Evolutionary conservation across 352 stramenopile species (phyloP), one percentile per base, ranked within the genome.

Genomic region (Globisporangium middletonii): DNA sequence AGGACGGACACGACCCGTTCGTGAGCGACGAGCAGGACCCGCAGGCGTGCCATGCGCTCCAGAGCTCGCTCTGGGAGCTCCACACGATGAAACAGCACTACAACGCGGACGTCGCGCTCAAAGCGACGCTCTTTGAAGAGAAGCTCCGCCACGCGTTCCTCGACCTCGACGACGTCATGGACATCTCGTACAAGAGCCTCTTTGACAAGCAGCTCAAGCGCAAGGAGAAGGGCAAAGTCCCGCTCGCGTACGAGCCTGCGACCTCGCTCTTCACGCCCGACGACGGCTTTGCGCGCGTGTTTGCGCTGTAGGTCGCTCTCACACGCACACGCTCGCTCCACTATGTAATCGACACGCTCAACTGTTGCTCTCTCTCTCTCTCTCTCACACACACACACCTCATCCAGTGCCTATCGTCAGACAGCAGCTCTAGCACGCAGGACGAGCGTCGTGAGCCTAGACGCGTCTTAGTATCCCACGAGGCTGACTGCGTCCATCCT

Each of bases 41-140:
- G 27, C 65, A 77, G 33, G 77, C 86, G 64, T 79, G 75, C 57
- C 77, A 88, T 57, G 85, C 86, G 5, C 70, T 98, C 57, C 88
- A 98, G 73, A 98, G 85, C 55, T 98, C 88, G 37, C 68, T 99
- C 35, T 99, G 95, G 95, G 96, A 99, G 73, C 69, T 99, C 33
- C 75, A 85, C 53, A 96, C 91, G 16, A 89, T 99, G 69, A 89
- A 92, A 68, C 69, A 89, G 26, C 96, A 99, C 75, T 98, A 97
- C 71, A 96, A 98, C 69, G 89, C 92, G 33, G 87, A 95, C 15
- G 90, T 99, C 15, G 79, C 86, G 11, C 77, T 84, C 37, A 81
- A 98, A 60, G 96, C 94, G 27, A 87, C 88, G 68, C 88, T 95
- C 30, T 91, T 98, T 54, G 92, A 97, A 52, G 82, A 92, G 67